Conservation (phyloP, 495 filamentous ascomycete genomes). For the Neurospora sp. region DNA sequence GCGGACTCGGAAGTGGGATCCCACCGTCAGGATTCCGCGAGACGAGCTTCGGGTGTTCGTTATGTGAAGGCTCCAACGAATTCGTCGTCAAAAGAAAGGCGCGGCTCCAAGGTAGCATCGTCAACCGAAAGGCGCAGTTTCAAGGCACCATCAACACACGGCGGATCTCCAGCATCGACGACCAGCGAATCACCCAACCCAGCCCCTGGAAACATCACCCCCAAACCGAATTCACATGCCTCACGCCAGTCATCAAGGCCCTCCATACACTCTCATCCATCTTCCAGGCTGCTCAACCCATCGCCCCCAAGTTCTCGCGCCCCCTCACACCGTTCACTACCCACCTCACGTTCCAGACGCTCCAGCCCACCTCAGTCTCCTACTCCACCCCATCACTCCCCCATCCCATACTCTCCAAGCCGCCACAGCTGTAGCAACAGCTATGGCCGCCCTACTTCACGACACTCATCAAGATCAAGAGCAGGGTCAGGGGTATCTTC, state of each 20-base stretch:
- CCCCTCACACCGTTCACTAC: neutral
- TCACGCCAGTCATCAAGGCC: neutral
- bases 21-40: neutral
- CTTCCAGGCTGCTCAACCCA: neutral
- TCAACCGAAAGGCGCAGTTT: neutral
- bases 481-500: neutral
- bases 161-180: too few species aligned
- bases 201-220: neutral
- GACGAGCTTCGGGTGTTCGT: neutral
- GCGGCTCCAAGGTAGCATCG: neutral
- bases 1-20: neutral
- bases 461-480: neutral
- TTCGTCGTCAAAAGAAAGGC: neutral
- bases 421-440: neutral
- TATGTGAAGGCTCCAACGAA: neutral
- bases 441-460: neutral
- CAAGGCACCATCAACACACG: neutral
- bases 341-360: neutral
- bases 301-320: neutral
- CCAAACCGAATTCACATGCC: neutral
- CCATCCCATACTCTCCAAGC: neutral
- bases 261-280: neutral
- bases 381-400: neutral
- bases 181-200: too few species aligned
- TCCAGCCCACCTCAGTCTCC: neutral